Base-by-base conservation (phyloP, 257 asterid genomes). In the Nicotiana sylvestris region DNA sequence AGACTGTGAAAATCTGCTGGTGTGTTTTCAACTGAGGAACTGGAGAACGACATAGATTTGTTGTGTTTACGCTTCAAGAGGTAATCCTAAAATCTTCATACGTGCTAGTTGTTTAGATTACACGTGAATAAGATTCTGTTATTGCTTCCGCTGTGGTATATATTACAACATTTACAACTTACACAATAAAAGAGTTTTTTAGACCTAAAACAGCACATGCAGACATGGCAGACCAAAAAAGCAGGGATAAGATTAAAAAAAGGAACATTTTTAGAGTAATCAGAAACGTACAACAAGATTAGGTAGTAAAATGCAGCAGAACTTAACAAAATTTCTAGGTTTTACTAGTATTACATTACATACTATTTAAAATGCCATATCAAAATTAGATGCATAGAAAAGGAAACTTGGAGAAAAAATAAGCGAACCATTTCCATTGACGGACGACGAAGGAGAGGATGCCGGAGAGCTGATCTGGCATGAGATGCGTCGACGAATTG, bases 381-480 rank as follows among this genome's bases (percentile, higher is more conserved):
- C 61, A 74, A 27, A 49, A 74, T 13, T 49, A 49, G 27, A 27
- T 12, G 1, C 56, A 49, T 3, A 5, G 11, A 74, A 6, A 12
- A 25, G 21, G 21, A 74, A 74, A 27, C 3, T 0, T 5, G 9
- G 62, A 74, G 37, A 43, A 7, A 49, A 49, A 27, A 49, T 1
- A 0, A n/a, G 16, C 53, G 57, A 37, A 93, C 98, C 94, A 90
- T 93, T 95, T 62, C 61, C 87, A 76, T 85, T 86, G 84, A 86
- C 88, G 57, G 92, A 66, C 5, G 95, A 84, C 25, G 91, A 61
- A 33, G 77, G 53, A 37, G 86, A 81, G 29, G 58, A 9, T 39
- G 87, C 84, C 80, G 95, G 70, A 83, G 93, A 86, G 84, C 87
- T 91, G 72, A 83, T 37, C 84, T 90, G 99, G 90, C 98, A 93